phyloP scores from a whole-genome alignment of 2,329 filamentous ascomycete species.

The Fusarium sp. region DNA sequence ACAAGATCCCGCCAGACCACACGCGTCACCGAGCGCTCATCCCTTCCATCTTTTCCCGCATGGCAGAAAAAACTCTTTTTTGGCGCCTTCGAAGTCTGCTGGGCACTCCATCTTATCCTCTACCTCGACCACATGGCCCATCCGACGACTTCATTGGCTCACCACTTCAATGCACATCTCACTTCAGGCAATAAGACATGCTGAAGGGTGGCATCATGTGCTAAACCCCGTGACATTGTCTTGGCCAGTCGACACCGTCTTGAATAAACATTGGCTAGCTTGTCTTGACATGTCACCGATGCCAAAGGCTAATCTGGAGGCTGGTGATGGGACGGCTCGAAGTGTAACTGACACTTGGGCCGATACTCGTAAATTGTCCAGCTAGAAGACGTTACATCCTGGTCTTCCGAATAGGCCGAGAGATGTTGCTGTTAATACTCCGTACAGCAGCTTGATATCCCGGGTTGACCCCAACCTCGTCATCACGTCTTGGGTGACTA shows the following conservation, averaged over 20 bases:
- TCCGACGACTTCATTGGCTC: slow-evolving; percentile 38
- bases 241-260: not conserved
- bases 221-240: slow-evolving; percentile 9
- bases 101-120: slow-evolving; percentile 32
- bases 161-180: slow-evolving; percentile 2
- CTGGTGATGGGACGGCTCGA: not conserved
- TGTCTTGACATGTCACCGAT: not conserved
- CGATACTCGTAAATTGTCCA: not conserved
- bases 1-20: slow-evolving; percentile 17
- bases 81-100: not conserved
- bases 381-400: not conserved
- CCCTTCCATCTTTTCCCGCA: slow-evolving; percentile 7
- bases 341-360: not conserved
- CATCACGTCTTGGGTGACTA: not conserved
- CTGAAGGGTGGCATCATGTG: slow-evolving; percentile 15
- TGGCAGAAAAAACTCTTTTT: slow-evolving; percentile 6
- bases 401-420: not conserved
- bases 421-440: not conserved
- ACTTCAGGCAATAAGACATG: not conserved
- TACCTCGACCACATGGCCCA: slow-evolving; percentile 41
- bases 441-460: not conserved
- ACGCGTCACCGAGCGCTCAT: slow-evolving; percentile 21
- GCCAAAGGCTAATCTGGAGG: not conserved
- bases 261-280: not conserved
- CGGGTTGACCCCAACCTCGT: not conserved